A percentile compares a stretch with the other conserved stretches of the same genome.
Conservation (phyloP, 2,329 filamentous ascomycete genomes). For the Sporothrix curviconia region DNA sequence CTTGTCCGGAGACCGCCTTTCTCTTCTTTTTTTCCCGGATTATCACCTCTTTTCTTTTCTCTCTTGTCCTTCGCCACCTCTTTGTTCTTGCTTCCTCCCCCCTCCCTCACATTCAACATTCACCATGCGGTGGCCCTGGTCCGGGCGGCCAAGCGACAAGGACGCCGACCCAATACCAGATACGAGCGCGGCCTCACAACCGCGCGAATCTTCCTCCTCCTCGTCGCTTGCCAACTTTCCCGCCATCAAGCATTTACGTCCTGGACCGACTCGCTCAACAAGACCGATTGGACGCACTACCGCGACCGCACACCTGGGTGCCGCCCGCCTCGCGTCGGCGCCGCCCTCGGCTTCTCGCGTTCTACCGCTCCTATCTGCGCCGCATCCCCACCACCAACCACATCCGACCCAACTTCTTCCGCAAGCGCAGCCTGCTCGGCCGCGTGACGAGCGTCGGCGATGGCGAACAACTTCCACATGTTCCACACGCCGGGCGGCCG, state of each 20-base stretch:
- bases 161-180: slow-evolving; percentile 6
- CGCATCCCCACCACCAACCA: slow-evolving; percentile 73
- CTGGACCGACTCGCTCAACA: slow-evolving; percentile 38
- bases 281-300: slow-evolving; percentile 48
- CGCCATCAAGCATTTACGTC: slow-evolving; percentile 18
- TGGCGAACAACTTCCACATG: slow-evolving; percentile 88
- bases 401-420: slow-evolving; percentile 69
- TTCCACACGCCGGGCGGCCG: slow-evolving; percentile 93
- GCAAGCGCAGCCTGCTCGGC: slow-evolving; percentile 70
- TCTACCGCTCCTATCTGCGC: slow-evolving; percentile 73
- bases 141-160: slow-evolving; percentile 11
- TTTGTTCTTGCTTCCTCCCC: neutral
- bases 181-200: too few species aligned
- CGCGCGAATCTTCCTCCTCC: neutral
- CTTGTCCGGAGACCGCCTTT: too few species aligned
- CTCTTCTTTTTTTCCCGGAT: neutral
- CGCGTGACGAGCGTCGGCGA: slow-evolving; percentile 90
- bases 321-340: slow-evolving; percentile 48
- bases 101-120: neutral
- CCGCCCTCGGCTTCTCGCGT: slow-evolving; percentile 47
- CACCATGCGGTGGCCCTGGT: slow-evolving; percentile 21
- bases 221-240: neutral
- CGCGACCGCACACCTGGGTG: slow-evolving; percentile 47
- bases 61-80: neutral
- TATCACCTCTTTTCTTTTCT: neutral